Conservation (phyloP, 2,329 filamentous ascomycete species). For the Furcasterigmium furcatum region DNA sequence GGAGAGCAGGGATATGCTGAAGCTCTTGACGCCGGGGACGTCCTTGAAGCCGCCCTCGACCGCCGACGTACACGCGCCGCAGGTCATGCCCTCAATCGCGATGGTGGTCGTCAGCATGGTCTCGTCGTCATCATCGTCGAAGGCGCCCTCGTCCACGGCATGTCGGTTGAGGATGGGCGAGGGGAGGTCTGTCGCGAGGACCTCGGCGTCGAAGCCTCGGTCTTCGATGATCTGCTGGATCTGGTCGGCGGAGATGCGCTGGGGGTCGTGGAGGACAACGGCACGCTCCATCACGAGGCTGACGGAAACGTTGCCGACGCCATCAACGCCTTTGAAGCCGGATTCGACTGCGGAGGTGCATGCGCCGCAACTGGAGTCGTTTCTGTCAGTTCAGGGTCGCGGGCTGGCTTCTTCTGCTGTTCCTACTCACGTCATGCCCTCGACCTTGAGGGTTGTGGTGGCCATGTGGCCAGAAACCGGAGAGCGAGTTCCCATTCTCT, state of each 20-base stretch:
- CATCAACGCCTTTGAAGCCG: slow-evolving; percentile 78
- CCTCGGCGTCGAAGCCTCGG: slow-evolving; percentile 83
- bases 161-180: slow-evolving; percentile 41
- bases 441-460: slow-evolving; percentile 86
- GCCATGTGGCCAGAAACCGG: slow-evolving; percentile 62
- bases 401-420: not conserved
- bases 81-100: slow-evolving; percentile 85
- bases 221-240: slow-evolving; percentile 88
- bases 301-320: slow-evolving; percentile 83
- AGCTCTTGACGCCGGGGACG: slow-evolving; percentile 67
- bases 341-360: slow-evolving; percentile 95
- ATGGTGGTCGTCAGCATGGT: slow-evolving; percentile 66
- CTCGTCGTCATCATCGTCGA: slow-evolving; percentile 32
- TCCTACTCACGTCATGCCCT: slow-evolving; percentile 73
- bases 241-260: slow-evolving; percentile 67
- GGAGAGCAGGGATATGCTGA: slow-evolving; percentile 80
- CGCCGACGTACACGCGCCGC: slow-evolving; percentile 83
- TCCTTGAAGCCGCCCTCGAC: slow-evolving; percentile 78
- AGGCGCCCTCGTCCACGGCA: slow-evolving; percentile 26
- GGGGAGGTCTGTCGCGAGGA: slow-evolving; percentile 78
- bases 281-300: slow-evolving; percentile 94
- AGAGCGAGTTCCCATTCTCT: slow-evolving; percentile 21
- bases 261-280: slow-evolving; percentile 86
- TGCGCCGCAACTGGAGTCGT: slow-evolving; percentile 71
- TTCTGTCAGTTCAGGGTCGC: slow-evolving; percentile 21